Conservation (phyloP, 768 basidiomycete genomes). For the Phlegmacium glaucopus region DNA sequence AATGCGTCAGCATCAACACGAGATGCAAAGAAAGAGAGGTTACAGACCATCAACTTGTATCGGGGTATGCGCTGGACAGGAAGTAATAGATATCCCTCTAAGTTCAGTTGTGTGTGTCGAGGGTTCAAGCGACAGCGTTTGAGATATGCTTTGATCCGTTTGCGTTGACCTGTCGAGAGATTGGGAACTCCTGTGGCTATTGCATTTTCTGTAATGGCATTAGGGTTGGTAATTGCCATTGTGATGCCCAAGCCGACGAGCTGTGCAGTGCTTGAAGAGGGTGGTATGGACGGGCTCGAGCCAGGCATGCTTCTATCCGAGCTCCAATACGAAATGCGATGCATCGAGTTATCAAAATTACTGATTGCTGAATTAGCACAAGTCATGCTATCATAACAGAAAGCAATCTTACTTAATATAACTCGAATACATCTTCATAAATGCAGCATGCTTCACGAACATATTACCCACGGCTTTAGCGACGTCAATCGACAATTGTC, state of each 20-base stretch:
- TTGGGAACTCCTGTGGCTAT: slow-evolving; percentile 44
- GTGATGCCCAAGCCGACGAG: slow-evolving; percentile 58
- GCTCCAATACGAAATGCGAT: slow-evolving; percentile 86
- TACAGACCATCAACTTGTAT: slow-evolving; percentile 88
- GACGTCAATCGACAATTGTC: slow-evolving; percentile 67
- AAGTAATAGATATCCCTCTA: slow-evolving; percentile 91
- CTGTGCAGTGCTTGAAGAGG: slow-evolving; percentile 59
- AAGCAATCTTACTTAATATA: slow-evolving; percentile 79
- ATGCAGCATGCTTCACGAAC: slow-evolving; percentile 92
- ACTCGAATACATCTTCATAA: slow-evolving; percentile 98
- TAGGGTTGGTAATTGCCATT: slow-evolving; percentile 51
- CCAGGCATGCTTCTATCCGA: slow-evolving; percentile 45
- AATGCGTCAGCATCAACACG: slow-evolving; percentile 6
- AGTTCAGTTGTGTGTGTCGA: slow-evolving; percentile 87
- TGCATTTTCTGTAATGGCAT: slow-evolving; percentile 36
- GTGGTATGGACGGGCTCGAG: slow-evolving; percentile 47
- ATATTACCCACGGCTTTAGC: slow-evolving; percentile 83
- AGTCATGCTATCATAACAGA: neutral
- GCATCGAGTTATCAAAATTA: slow-evolving; percentile 92
- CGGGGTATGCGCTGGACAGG: slow-evolving; percentile 97
- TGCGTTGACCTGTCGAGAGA: slow-evolving; percentile 78
- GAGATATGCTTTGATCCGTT: slow-evolving; percentile 83
- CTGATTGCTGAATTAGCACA: slow-evolving; percentile 35
- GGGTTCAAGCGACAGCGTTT: slow-evolving; percentile 90
- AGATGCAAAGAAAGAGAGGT: slow-evolving; percentile 3